Base-by-base conservation (phyloP, 192 early-diverging fungal genomes). In the Rhizophagus clarus region DNA sequence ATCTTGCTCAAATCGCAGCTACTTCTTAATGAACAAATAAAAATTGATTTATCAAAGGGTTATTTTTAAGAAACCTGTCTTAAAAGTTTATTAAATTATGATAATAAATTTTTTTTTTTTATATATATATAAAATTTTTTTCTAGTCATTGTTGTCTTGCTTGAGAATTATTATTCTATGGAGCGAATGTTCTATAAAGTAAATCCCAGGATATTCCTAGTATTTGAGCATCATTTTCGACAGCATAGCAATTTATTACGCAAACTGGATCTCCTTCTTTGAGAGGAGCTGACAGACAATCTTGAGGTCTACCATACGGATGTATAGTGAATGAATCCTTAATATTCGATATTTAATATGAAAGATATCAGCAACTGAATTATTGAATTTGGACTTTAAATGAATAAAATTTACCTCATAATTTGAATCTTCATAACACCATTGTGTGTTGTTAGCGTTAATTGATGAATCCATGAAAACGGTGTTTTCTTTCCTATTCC, bases 1-100 rank as follows among this genome's bases (percentile, higher is more conserved):
- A 88, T 82, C 85, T 90, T 62, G 81, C 83, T 32, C 77, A 79
- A 24, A 70, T 79, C 26, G 67, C 31, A 24, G 51, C 77, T 15
- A 29, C n/a, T 64, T 28, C n/a, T 15, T 64, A 28, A 29, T 0
- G 1, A 22, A 64, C 0, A 28, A 28, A 64, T 4, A 28, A 22
- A 40, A 28, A 64, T 64, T 28, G 24, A 42, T 45, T 45, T 45
- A 45, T 12, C 11, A 45, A 45, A 45, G 11, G 42, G 12, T 45
- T 1, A 45, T 45, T 45, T 40, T 64, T 28, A 64, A 64, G 51
- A 56, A 56, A 56, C 51, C 17, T 64, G 63, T 64, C 28, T 28
- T 24, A 64, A 64, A 64, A 64, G 2, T 64, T 64, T 28, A 64
- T 28, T 64, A 28, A 28, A 28, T 28, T 64, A 64, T 14, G 0